Conservation (phyloP, 805 yeast genomes). For the Yamadazyma paraphyllophila region DNA sequence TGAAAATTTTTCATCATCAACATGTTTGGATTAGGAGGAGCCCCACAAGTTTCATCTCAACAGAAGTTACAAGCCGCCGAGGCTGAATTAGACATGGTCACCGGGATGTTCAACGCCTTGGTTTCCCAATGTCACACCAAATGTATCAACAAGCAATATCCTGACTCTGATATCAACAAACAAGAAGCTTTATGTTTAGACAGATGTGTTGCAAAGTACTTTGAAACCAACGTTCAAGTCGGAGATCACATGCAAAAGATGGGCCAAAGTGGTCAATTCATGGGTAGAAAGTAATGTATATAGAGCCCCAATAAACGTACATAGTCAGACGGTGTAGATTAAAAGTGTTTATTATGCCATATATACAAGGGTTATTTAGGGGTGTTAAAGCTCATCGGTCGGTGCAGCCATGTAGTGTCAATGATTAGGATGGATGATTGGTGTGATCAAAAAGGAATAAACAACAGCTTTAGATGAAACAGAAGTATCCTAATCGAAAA, state of each 20-base stretch:
- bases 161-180: slow-evolving; percentile 72
- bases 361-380: slow-evolving; percentile 8
- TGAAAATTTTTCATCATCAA: slow-evolving; percentile 10
- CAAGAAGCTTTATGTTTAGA: slow-evolving; percentile 85
- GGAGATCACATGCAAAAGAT: slow-evolving; percentile 67
- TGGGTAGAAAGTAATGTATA: slow-evolving; percentile 28
- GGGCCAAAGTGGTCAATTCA: slow-evolving; percentile 46
- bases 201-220: slow-evolving; percentile 94
- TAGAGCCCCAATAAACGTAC: not conserved
- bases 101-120: slow-evolving; percentile 93
- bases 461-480: too few relatives aligned
- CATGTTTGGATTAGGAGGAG: slow-evolving; percentile 79
- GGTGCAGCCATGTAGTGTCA: too few relatives aligned
- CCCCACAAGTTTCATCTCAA: slow-evolving; percentile 70
- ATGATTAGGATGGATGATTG: too few relatives aligned
- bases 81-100: slow-evolving; percentile 94
- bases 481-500: slow-evolving; percentile 5
- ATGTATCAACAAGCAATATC: slow-evolving; percentile 68
- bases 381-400: too few relatives aligned
- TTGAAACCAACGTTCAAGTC: slow-evolving; percentile 90
- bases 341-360: not conserved
- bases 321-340: not conserved
- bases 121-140: slow-evolving; percentile 87
- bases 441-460: too few relatives aligned
- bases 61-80: slow-evolving; percentile 89